Base-by-base conservation (phyloP, 768 basidiomycete genomes). In the Boletus coccyginus region DNA sequence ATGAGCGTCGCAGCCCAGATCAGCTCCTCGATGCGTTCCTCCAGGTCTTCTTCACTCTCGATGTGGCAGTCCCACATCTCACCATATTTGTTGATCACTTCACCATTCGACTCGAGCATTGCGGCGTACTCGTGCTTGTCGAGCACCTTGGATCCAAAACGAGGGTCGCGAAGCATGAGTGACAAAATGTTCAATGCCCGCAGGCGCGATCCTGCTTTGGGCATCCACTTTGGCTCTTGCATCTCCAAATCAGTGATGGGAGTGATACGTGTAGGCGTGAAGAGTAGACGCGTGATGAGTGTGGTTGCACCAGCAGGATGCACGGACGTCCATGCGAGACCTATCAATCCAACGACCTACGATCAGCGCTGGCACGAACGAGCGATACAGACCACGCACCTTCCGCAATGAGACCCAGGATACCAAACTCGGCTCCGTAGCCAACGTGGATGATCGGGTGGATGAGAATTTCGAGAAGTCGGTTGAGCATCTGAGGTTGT, bases 371-470 rank as follows among this genome's bases (percentile, higher is more conserved):
- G 27, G 36, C 45, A 24, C 24, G 6, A 5, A 31, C 16, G 31
- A 36, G 50, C 3, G 31, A 55, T 40, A 57, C 2, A 11, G 24
- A 41, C 17, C 6, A 48, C 48, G 11, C 31, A 84, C 87, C 86
- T 75, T 90, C 87, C 4, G 81, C 81, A 4, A 84, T 70, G 58
- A 87, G 74, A 2, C 86, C 87, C 12, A 78, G 79, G 35, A 88
- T 50, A 14, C 78, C 78, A 55, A 89, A 88, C 64, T 89, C 88
- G 9, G 78, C 68, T 2, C 86, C 88, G 63, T 82, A 81, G 5
- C 84, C 87, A 5, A 73, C 59, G 62, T 88, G 84, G 39, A 90
- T 88, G 53, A 88, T 59, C 0, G 87, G 84, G 57, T 90, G 88
- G 3, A 88, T 55, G 24, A 89, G 69, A 19, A 84, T 85, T 13